Evolutionary conservation across 1,139 yeast genomes (phyloP), one percentile per base, ranked within the genome.

Genomic region (Taiozyma sp.): DNA sequence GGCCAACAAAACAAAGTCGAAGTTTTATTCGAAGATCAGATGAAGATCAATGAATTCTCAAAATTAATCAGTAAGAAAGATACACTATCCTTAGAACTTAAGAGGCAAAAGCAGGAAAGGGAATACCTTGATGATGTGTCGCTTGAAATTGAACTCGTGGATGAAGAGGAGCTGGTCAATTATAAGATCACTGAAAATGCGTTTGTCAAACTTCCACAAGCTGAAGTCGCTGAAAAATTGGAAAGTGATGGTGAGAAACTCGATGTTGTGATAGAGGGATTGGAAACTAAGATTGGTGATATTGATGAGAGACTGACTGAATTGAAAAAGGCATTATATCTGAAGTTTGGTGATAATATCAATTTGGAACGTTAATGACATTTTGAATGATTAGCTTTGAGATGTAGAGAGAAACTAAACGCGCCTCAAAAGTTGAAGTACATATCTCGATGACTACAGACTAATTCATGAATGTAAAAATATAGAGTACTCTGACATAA

Each of bases 11-110:
- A 87, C 65, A 84, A 83, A 22, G 78, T 81, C 0, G 95, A 89
- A 63, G 99, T 93, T 28, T 74, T 83, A 29, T 87, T 92, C 83
- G 91, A 81, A 54, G 98, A 93, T 67, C 99, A 93, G 71, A 84
- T 87, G 65, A 81, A 81, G 64, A 93, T 93, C 72, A 93, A 93
- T 68, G 81, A 83, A 65, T 93, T 93, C 64, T 89, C 97, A 27
- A 85, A 91, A 49, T 75, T 91, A 55, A 88, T 91, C 55, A 75
- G 82, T 57, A 81, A 85, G 55, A 81, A 84, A 60, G 89, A 87
- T 58, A 76, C 75, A 32, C 66, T 82, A 28, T 73, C 76, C 44
- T 77, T 70, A n/a, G 75, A 75, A 47, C 72, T 88, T 46, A 70
- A 72, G 38, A 71, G 72, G 51, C 74, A 76, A 55, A 74, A 78